Evolutionary conservation across 306 rosid species (phyloP).

Genomic region (Casuarina equisetifolia): DNA sequence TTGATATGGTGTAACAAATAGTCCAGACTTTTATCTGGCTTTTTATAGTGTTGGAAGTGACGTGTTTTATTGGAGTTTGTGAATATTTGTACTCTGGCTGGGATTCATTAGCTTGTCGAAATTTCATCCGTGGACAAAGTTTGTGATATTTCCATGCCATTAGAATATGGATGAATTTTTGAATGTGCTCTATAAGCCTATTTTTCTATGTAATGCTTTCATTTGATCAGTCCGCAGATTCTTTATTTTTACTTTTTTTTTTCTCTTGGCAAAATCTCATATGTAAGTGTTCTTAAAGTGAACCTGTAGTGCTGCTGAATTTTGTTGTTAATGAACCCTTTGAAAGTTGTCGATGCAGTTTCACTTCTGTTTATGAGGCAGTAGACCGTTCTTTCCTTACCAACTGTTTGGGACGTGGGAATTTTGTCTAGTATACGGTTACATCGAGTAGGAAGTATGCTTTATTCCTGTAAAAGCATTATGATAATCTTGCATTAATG

Average conservation of each 20-base stretch:
- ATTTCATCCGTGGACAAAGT: background rate
- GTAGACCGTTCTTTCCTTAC: background rate
- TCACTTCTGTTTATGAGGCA: background rate
- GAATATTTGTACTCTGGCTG: background rate
- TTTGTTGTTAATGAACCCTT: no score
- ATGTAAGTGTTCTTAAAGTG: no score
- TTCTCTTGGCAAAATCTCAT: no score
- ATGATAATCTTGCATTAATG: no score
- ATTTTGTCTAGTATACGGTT: background rate
- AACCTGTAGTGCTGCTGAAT: no score
- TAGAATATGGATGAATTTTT: background rate
- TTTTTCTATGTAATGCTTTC: background rate
- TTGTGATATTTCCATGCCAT: background rate
- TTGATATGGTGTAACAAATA: no score
- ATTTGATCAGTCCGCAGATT: background rate
- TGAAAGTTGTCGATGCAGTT: no score
- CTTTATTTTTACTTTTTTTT: background rate
- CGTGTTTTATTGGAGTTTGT: background rate
- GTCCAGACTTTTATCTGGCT: no score
- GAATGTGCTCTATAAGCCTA: background rate
- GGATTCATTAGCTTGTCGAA: background rate
- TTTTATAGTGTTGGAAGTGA: background rate
- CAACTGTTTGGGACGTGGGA: background rate
- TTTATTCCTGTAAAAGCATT: background rate
- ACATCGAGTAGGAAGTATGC: background rate